Base-by-base conservation (phyloP, 164 flowering plant species). In the Dillenia turbinata region DNA sequence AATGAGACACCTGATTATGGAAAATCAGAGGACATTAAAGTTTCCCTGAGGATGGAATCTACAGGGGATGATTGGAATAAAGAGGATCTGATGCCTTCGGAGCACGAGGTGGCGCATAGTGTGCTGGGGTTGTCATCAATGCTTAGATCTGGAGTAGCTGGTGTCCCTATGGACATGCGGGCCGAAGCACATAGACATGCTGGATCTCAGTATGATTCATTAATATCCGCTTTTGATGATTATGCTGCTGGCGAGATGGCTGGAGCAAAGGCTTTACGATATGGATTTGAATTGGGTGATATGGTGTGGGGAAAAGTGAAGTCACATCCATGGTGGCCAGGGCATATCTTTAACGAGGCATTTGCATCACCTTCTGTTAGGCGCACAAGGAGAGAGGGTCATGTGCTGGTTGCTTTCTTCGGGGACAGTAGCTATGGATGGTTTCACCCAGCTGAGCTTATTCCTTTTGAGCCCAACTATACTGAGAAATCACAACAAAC, bases 311-410 rank as follows among this genome's bases (percentile, higher is more conserved):
- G 92, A 7, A 95, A 92, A 73, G 99, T 95, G 46, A 95, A 95
- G 53, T 95, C 98, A 2, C 99, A 95, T 52, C 99, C 99, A 0
- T 95, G 99, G 99, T 95, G 99, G 99, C 98, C 99, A 0, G 99
- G 99, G 6, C 90, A 85, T 51, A 77, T 95, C 7, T 90, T 71
- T 45, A 79, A 72, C 60, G 99, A 88, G 58, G 83, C 83, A 1
- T 84, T 92, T 70, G 99, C 94, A 1, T 56, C 92, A 2, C n/a
- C 81, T 3, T 76, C 87, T 0, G 97, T 92, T 8, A 76, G 88
- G 19, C 73, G 88, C 7, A 70, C 80, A 0, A 85, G 77, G 71
- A 74, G 85, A 49, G 89, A 76, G 12, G 98, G 95, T 12, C 82
- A 82, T 74, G 73, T 90, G 5, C 77, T 95, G 81, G 99, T 95